phyloP scores from a whole-genome alignment of 2,329 filamentous ascomycete species.

The Sporothrix globosa region DNA sequence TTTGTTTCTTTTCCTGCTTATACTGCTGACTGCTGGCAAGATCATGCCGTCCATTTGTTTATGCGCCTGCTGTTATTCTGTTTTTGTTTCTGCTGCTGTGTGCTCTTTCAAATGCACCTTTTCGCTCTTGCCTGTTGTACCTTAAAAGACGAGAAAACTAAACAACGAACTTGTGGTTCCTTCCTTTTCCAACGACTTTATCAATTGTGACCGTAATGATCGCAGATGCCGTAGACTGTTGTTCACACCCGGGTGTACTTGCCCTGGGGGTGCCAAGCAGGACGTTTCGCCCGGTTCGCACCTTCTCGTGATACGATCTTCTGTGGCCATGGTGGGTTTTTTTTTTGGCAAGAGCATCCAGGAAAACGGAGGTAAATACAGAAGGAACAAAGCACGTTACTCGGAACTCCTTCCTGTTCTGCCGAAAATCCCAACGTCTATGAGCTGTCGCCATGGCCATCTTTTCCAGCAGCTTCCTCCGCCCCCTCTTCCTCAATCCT shows the following conservation, averaged over 20 bases:
- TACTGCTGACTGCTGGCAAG: not conserved
- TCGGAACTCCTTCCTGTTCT: conserved; percentile 22
- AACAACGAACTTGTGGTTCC: not conserved
- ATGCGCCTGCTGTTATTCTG: not conserved
- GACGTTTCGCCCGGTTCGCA: not conserved
- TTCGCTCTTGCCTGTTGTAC: conserved; percentile 1
- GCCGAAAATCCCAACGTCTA: not conserved
- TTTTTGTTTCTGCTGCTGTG: not conserved
- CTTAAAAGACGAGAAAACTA: not conserved
- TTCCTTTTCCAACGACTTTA: not conserved
- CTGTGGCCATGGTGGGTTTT: no score
- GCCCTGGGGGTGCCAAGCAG: not conserved
- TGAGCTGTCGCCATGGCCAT: not conserved
- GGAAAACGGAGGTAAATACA: not conserved
- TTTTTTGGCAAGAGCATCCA: not conserved
- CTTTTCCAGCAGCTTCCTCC: not conserved
- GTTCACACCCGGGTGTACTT: not conserved
- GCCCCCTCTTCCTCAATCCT: not conserved
- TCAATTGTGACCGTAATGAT: not conserved
- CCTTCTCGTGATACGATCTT: not conserved
- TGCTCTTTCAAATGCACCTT: not conserved
- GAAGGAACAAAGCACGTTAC: not conserved
- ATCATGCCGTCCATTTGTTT: conserved; percentile 3
- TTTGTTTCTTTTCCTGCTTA: not conserved
- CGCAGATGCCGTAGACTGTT: not conserved